A percentile compares a stretch with the other conserved stretches of the same genome.
phyloP scores from a whole-genome alignment of 306 rosid species.

The Dalbergia cultrata region DNA sequence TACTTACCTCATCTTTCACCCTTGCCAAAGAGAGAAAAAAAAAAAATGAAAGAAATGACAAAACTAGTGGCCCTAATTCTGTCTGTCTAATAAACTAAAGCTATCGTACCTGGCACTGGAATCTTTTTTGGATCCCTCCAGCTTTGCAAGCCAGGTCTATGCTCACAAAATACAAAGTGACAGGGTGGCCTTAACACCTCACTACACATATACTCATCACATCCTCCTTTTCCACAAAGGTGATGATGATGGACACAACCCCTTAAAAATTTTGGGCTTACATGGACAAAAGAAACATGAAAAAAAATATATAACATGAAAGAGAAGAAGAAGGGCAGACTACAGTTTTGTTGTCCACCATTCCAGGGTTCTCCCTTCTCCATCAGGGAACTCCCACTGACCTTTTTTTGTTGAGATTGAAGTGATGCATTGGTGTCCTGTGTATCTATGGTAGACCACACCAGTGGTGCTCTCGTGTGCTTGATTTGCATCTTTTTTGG shows the following conservation, averaged over 20 bases:
- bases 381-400: constrained; percentile 61
- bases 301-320: not conserved
- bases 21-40: constrained; percentile 34
- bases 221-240: constrained; percentile 63
- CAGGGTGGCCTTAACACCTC: constrained; percentile 60
- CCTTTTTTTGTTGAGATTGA: constrained; percentile 49
- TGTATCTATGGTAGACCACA: constrained; percentile 41
- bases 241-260: constrained; percentile 58
- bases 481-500: constrained; percentile 46
- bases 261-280: constrained; percentile 70
- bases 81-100: constrained; percentile 66
- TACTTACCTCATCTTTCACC: constrained; percentile 66
- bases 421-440: constrained; percentile 45
- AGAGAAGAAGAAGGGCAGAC: constrained; percentile 42
- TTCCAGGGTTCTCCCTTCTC: constrained; percentile 74
- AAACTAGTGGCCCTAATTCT: constrained; percentile 62
- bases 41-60: constrained; percentile 47
- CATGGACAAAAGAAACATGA: constrained; percentile 54
- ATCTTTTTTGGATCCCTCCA: constrained; percentile 69
- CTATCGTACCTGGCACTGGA: constrained; percentile 78
- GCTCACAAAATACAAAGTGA: constrained; percentile 64
- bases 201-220: constrained; percentile 50
- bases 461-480: constrained; percentile 42
- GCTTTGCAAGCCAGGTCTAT: constrained; percentile 76
- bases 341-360: constrained; percentile 60